Evolutionary conservation across 495 filamentous ascomycete species (phyloP), one percentile per base, ranked within the genome.

Genomic region (Podospora conica): DNA sequence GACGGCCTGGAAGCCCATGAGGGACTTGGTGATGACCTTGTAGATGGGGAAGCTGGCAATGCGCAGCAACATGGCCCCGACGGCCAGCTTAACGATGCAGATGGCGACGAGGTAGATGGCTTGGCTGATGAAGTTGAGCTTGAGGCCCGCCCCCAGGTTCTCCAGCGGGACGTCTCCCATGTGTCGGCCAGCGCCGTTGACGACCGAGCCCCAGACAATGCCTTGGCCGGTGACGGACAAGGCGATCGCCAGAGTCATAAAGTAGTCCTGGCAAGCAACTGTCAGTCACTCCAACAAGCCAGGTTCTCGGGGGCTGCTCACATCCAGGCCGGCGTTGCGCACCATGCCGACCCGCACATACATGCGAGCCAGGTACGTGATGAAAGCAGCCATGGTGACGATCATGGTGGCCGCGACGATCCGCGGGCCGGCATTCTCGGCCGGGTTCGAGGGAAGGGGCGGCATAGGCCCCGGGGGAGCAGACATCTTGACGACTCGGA

Each of bases 321-420:
- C 84, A 73, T 86, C 84, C 28, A 69, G 59, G 4, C 83, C 83
- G 5, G 82, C 56, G 31, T 74, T 81, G 20, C 75, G 77, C 28
- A 82, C 65, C 64, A 85, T 72, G 18, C 67, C 65, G 9, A 71
- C 31, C 11, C 83, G 80, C 53, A 83, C 82, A 29, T 76, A 85
- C 23, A 85, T 73, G 53, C 84, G 77, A 11, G 59, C 27, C 10
- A 40, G 57, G 53, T 66, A 59, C 0, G 64, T 63, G 40, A 75
- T 27, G 22, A 77, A 69, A 1, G 71, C 69, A 11, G 80, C 73
- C 1, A 77, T 61, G 9, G 80, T 80, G 22, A 74, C 68, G 33
- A 76, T 66, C n/a, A 73, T 56, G 5, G 81, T 73, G 0, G 78
- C 79, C 3, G 73, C 77, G 21, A 82, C 60, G 31, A 83, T 79